Evolutionary conservation across 1,139 yeast genomes (phyloP).

Genomic region (Debaryomycetaceae sp.): DNA sequence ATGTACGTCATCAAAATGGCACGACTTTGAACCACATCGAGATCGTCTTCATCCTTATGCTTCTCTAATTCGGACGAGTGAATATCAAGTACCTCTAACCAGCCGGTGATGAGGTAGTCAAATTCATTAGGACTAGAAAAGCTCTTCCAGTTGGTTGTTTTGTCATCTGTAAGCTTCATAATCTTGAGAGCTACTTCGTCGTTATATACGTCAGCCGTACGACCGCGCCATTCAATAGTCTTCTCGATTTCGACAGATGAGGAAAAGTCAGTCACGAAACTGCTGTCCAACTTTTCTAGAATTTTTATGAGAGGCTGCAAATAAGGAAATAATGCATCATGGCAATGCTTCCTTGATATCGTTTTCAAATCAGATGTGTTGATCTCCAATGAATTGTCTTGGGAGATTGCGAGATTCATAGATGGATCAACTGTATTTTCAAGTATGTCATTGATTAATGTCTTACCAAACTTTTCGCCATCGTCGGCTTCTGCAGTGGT

Average conservation of each 20-base stretch:
- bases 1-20: conserved; percentile 75
- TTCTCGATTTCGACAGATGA: conserved; percentile 25
- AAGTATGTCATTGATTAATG: conserved; percentile 53
- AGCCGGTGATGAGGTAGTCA: conserved; percentile 31
- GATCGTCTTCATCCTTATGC: conserved; percentile 42
- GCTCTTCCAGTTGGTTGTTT: conserved; percentile 18
- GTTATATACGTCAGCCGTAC: conserved; percentile 64
- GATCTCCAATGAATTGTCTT: conserved; percentile 21
- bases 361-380: conserved; percentile 43
- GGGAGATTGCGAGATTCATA: conserved; percentile 54
- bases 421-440: conserved; percentile 69
- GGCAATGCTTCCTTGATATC: conserved; percentile 43
- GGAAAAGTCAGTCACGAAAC: conserved; percentile 37
- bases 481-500: conserved; percentile 11
- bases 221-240: conserved; percentile 65
- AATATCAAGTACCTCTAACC: conserved; percentile 38
- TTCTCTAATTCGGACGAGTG: conserved; percentile 50
- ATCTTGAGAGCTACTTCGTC: conserved; percentile 69
- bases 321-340: conserved; percentile 30
- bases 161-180: conserved; percentile 36
- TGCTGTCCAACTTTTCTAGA: conserved; percentile 36
- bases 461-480: conserved; percentile 28
- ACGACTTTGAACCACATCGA: conserved; percentile 61
- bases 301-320: conserved; percentile 35
- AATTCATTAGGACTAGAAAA: conserved; percentile 23